Evolutionary conservation across 495 filamentous ascomycete genomes (phyloP).

Genomic region (Hyaloscypha bicolor): DNA sequence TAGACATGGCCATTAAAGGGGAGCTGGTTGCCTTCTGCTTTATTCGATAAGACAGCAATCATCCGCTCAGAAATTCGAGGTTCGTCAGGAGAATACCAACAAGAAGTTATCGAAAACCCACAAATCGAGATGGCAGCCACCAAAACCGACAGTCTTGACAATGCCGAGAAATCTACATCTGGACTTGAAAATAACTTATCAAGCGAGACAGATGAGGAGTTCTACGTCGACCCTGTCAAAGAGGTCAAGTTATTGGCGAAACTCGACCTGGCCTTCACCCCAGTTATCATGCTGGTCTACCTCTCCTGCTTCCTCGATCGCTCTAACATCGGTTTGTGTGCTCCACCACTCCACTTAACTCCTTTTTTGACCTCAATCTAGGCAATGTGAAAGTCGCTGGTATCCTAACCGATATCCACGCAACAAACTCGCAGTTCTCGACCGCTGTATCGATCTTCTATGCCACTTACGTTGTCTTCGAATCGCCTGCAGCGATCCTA

Average conservation of each 20-base stretch:
- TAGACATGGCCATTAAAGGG: neutral
- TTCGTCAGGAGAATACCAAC: no score
- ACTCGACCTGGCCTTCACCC: conserved; percentile 47
- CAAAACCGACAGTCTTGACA: conserved; percentile 1
- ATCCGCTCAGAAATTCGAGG: neutral
- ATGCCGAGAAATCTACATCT: conserved; percentile 7
- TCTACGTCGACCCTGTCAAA: conserved; percentile 23
- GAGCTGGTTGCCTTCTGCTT: neutral
- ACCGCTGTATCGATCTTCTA: conserved; percentile 55
- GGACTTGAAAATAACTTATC: conserved; percentile 3
- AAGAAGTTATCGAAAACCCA: neutral
- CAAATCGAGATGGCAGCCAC: neutral
- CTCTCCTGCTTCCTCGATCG: conserved; percentile 49
- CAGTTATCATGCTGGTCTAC: conserved; percentile 51
- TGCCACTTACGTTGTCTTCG: conserved; percentile 51
- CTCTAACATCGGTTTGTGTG: conserved; percentile 50
- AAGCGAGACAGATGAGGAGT: conserved; percentile 9
- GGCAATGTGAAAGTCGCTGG: conserved; percentile 50
- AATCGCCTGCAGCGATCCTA: conserved; percentile 47
- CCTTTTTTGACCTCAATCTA: conserved; percentile 19
- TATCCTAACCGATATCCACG: conserved; percentile 48
- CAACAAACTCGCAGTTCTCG: conserved; percentile 43
- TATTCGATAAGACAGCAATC: neutral
- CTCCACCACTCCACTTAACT: neutral
- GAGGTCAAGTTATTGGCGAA: conserved; percentile 42